Conservation (phyloP, 2,329 filamentous ascomycete genomes). For the Coleophoma cylindrospora region DNA sequence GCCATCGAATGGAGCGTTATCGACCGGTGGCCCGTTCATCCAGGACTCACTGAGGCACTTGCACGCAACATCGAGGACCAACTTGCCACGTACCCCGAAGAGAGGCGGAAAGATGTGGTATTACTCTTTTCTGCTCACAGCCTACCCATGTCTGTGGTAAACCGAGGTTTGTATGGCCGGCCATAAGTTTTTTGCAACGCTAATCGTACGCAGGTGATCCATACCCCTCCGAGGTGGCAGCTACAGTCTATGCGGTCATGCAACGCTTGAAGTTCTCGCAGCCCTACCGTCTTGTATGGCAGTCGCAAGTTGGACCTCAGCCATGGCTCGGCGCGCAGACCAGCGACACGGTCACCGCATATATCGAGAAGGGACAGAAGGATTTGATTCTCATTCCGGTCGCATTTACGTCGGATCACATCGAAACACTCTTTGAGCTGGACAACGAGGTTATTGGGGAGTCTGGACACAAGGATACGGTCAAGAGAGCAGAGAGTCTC, state of each 20-base stretch:
- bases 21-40: constrained; percentile 92
- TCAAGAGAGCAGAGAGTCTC: constrained; percentile 87
- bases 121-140: constrained; percentile 94
- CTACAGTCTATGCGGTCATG: constrained; percentile 97
- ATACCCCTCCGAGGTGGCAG: constrained; percentile 91
- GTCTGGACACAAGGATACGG: constrained; percentile 67
- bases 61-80: constrained; percentile 87
- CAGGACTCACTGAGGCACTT: constrained; percentile 85
- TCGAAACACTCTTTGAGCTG: constrained; percentile 92
- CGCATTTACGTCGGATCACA: constrained; percentile 98
- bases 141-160: constrained; percentile 94
- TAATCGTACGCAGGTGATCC: constrained; percentile 62
- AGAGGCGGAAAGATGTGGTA: constrained; percentile 74
- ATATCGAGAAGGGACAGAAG: constrained; percentile 85
- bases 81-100: constrained; percentile 76
- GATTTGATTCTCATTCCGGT: constrained; percentile 91
- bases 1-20: constrained; percentile 95
- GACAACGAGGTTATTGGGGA: constrained; percentile 94
- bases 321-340: constrained; percentile 97
- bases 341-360: constrained; percentile 77
- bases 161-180: constrained; percentile 58
- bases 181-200: constrained; percentile 1
- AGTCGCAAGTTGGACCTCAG: constrained; percentile 93
- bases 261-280: constrained; percentile 81
- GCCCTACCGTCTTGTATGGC: constrained; percentile 92